Conservation (phyloP, 176 grass and related monocot species). For the Neostapfia colusana region DNA sequence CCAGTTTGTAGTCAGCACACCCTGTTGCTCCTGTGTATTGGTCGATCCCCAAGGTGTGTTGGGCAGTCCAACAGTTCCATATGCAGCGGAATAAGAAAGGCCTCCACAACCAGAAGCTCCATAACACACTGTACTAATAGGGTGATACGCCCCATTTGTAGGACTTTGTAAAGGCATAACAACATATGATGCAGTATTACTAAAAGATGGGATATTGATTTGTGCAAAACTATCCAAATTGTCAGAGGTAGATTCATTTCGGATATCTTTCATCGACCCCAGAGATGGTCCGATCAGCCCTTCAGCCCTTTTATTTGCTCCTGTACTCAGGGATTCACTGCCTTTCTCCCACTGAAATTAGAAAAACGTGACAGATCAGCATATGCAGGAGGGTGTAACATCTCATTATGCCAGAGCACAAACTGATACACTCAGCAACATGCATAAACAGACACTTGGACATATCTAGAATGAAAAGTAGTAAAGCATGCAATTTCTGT, state of each 20-base stretch:
- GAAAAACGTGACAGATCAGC: conserved; percentile 14
- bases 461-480: not conserved
- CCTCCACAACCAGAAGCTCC: conserved; percentile 44
- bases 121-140: conserved; percentile 51
- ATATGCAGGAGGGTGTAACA: conserved; percentile 6
- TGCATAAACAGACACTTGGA: not conserved
- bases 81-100: conserved; percentile 44
- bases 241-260: conserved; percentile 64
- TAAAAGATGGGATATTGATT: conserved; percentile 60
- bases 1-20: conserved; percentile 12
- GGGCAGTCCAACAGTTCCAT: conserved; percentile 14
- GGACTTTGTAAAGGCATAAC: conserved; percentile 99
- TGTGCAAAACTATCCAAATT: conserved; percentile 66
- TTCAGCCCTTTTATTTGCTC: conserved; percentile 23
- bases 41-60: not conserved
- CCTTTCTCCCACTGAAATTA: conserved; percentile 87
- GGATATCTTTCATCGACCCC: conserved; percentile 83
- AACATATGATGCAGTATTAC: conserved; percentile 63
- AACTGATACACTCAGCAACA: not conserved
- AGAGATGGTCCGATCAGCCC: conserved; percentile 47
- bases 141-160: conserved; percentile 64
- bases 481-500: not conserved
- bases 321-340: conserved; percentile 52
- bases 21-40: conserved; percentile 16
- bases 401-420: conserved; percentile 30